Conservation (phyloP, 148 eudicot genomes). For the Amaranthus palmeri region DNA sequence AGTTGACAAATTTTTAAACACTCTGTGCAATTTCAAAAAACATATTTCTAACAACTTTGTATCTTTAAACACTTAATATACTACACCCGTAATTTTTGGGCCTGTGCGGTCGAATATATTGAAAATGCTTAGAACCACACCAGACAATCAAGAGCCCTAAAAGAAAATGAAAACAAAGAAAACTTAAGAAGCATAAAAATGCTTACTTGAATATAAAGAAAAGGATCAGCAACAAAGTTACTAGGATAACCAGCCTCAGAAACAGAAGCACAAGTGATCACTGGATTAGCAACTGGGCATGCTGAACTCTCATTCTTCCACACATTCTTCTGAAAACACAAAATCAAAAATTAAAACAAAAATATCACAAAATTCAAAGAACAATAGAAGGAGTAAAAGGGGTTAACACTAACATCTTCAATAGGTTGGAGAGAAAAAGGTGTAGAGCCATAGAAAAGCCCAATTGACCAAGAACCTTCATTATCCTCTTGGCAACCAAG, state of each 20-base stretch:
- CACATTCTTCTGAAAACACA: constrained; percentile 45
- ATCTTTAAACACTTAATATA: too few species aligned
- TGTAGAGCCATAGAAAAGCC: constrained; percentile 75
- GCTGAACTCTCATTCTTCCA: constrained; percentile 57
- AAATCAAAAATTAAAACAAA: not conserved
- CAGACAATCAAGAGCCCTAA: too few species aligned
- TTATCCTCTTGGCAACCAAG: constrained; percentile 58
- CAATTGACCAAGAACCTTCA: constrained; percentile 94
- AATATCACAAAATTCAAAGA: not conserved
- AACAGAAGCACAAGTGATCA: constrained; percentile 75
- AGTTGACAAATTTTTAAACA: too few species aligned
- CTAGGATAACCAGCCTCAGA: constrained; percentile 75
- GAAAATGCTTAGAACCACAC: too few species aligned
- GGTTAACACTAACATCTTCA: constrained; percentile 45
- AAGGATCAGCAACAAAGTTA: constrained; percentile 97
- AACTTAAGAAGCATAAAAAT: not conserved
- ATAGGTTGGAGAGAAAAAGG: constrained; percentile 78
- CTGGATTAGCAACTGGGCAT: constrained; percentile 95
- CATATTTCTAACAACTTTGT: too few species aligned
- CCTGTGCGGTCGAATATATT: too few species aligned
- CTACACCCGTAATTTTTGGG: too few species aligned
- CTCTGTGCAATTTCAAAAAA: too few species aligned
- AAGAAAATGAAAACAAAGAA: not conserved
- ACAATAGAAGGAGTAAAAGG: not conserved
- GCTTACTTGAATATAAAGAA: constrained; percentile 70